Conservation (phyloP, 148 eudicot species). For the Nyssa sinensis region DNA sequence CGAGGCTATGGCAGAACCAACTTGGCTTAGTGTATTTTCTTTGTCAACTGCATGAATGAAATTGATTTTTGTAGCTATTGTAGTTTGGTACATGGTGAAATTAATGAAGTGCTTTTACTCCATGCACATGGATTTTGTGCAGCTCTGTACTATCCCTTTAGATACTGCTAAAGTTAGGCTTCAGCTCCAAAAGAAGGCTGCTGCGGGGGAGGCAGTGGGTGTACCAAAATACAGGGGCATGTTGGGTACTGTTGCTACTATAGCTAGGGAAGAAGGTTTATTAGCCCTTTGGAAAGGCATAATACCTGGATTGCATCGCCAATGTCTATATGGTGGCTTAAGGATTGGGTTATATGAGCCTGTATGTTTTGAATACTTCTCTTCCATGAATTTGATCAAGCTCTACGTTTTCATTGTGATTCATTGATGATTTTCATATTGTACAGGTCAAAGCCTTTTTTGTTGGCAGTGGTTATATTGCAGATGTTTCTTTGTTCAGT, state of each 20-base stretch:
- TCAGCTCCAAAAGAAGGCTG: slow-evolving; percentile 60
- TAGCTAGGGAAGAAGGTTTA: slow-evolving; percentile 67
- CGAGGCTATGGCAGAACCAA: background rate
- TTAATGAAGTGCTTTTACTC: slow-evolving; percentile 11
- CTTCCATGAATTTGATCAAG: background rate
- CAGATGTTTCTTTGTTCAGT: slow-evolving; percentile 53
- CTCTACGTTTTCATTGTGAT: slow-evolving; percentile 15
- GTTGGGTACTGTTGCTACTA: slow-evolving; percentile 56
- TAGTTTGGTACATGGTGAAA: slow-evolving; percentile 16
- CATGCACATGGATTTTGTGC: slow-evolving; percentile 17
- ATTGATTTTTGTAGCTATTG: background rate
- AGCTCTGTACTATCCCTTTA: slow-evolving; percentile 68
- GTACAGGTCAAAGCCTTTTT: slow-evolving; percentile 65
- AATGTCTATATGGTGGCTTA: slow-evolving; percentile 67
- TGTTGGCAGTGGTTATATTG: slow-evolving; percentile 45
- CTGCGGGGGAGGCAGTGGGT: slow-evolving; percentile 39
- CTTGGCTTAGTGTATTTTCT: background rate
- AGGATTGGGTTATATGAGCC: slow-evolving; percentile 72
- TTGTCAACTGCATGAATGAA: background rate
- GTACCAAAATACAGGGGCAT: slow-evolving; percentile 50
- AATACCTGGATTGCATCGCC: slow-evolving; percentile 70
- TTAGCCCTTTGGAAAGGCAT: slow-evolving; percentile 72
- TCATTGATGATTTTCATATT: slow-evolving; percentile 10
- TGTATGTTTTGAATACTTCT: slow-evolving; percentile 31
- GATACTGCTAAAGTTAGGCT: slow-evolving; percentile 74